Percentiles rank a stretch among this genome's conserved stretches.
Evolutionary conservation across 1,284 basidiomycete genomes (phyloP).

Genomic region (Rhodotorula glutinis): DNA sequence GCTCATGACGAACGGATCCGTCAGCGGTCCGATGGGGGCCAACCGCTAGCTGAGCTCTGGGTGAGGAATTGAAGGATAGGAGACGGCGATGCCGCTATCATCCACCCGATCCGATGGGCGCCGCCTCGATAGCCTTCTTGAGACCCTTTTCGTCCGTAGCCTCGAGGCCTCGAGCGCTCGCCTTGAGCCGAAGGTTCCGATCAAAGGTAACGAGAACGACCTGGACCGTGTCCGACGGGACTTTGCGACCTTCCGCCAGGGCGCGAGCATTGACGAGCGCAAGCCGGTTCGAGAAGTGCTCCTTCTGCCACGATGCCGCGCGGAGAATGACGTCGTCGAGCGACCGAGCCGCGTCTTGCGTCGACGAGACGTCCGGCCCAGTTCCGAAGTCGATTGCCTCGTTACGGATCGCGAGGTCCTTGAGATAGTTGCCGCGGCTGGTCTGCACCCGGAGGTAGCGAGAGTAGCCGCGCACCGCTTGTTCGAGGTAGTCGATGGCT

Average conservation of each 20-base stretch:
- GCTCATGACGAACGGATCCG: too few relatives aligned
- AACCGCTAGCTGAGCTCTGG: too few relatives aligned
- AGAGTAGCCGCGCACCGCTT: constrained; percentile 68
- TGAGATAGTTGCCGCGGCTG: constrained; percentile 87
- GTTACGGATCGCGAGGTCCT: constrained; percentile 73
- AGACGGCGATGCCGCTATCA: background rate
- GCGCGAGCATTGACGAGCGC: constrained; percentile 57
- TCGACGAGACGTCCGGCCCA: background rate
- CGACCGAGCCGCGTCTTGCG: constrained; percentile 60
- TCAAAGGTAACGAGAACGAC: constrained; percentile 88
- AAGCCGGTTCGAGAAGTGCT: constrained; percentile 85
- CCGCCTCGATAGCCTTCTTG: constrained; percentile 19
- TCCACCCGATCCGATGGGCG: background rate
- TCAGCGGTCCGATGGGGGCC: too few relatives aligned
- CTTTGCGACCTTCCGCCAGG: constrained; percentile 12
- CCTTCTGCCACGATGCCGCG: constrained; percentile 84
- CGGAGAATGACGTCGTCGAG: constrained; percentile 95
- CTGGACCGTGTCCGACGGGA: constrained; percentile 57
- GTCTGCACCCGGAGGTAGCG: constrained; percentile 89
- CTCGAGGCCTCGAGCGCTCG: constrained; percentile 71
- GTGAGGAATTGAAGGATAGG: too few relatives aligned
- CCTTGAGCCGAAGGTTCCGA: constrained; percentile 74
- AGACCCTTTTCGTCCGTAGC: constrained; percentile 59
- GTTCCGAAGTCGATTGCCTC: constrained; percentile 73
- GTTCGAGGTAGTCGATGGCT: constrained; percentile 70